These are phyloP conservation scores for Angomonas ambiguus DNA, from an alignment of 208 protist species.

Conservation along the genomic window DNA sequence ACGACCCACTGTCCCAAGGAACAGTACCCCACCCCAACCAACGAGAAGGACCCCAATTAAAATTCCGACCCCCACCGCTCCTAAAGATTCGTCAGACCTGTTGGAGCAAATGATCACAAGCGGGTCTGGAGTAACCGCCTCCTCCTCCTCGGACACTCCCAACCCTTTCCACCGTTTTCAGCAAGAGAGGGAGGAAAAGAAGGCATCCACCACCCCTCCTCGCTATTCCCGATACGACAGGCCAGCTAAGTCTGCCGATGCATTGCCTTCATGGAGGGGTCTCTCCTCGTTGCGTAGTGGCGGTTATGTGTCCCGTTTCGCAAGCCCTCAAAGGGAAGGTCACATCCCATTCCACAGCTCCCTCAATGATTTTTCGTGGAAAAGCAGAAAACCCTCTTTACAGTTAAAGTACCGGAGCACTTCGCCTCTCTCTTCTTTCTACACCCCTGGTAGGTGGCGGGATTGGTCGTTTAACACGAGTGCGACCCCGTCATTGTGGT, in stretches of 20 bases:
- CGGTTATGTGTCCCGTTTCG: no score
- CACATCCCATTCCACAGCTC: no score
- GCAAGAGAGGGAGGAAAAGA: neutral
- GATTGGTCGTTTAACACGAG: neutral
- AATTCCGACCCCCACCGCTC: neutral
- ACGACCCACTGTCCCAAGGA: no score
- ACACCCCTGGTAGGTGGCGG: neutral
- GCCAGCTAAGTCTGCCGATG: no score
- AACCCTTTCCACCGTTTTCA: no score
- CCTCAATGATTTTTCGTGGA: neutral
- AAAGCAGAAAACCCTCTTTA: neutral
- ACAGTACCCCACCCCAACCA: no score
- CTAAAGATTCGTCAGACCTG: neutral
- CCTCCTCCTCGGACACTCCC: neutral
- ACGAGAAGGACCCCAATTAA: no score
- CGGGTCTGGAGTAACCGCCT: neutral
- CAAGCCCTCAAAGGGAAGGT: no score
- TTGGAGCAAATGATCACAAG: neutral
- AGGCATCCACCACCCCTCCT: no score
- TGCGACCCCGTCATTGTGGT: neutral
- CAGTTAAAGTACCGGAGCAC: neutral
- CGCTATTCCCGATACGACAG: no score
- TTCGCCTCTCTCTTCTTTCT: neutral
- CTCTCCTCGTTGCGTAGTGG: no score
- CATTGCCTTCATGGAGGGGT: no score